Evolutionary conservation across 495 filamentous ascomycete genomes (phyloP), one percentile per base, ranked within the genome.

Genomic region (Penicillium bovifimosum): DNA sequence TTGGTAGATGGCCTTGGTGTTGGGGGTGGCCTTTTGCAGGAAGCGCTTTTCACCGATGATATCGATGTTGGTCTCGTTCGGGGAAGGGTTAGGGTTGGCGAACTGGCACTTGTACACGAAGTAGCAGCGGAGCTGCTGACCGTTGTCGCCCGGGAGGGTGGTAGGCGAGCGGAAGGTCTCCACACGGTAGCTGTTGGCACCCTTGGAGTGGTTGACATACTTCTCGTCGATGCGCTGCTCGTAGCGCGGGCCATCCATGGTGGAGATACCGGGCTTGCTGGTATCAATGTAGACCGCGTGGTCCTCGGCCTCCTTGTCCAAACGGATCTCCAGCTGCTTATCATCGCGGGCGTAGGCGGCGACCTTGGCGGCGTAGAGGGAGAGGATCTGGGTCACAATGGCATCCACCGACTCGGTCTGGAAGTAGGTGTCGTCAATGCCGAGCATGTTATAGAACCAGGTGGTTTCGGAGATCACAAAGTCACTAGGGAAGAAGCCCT

Each of bases 201-300:
- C 80, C 46, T 71, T 79, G 20, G 81, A 85, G 52, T 69, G 73
- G 62, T 96, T 86, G 61, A 98, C 78, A 63, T 98, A 98, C 76
- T 97, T 97, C 57, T 86, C 75, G 68, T 98, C 93, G 40, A 98
- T 90, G 49, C 93, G 79, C 64, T 91, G 86, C 71, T 98, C 93
- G 70, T 96, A 98, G 35, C 83, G 79, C 6, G 95, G 91, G 1
- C 93, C 93, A 44, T 80, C 74, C 8, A 88, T 67, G 35, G 82
- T 76, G 29, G 83, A 85, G 52, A 89, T 72, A 58, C 93, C 93
- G 9, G 93, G 95, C 59, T 82, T 85, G 68, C 90, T 96, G 11
- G 95, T 98, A 64, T 98, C 93, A 58, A 98, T 97, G 69, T 97
- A 98, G 63, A 97, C 92, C 35, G 93, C 93, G 68, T 97, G 95